Evolutionary conservation across 1,284 basidiomycete species (phyloP), one percentile per base, ranked within the genome.

Genomic region (Apiotrichum montevideense): DNA sequence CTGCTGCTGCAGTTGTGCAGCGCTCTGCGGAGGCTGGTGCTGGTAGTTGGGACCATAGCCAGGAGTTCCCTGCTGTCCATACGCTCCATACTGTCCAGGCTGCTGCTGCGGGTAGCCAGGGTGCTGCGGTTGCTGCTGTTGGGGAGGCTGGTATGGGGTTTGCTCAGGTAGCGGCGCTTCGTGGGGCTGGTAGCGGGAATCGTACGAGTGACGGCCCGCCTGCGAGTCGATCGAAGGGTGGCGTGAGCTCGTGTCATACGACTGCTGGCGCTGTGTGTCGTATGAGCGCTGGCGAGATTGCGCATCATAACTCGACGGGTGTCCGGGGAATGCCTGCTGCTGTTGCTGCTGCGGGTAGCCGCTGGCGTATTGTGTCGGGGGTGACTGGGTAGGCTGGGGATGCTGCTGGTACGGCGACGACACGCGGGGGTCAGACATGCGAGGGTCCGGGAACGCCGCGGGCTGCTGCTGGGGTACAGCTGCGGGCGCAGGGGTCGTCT

Each of bases 11-110:
- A 52, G 48, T 21, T 21, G 21, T 21, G 21, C 21, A 21, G 21
- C 21, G 35, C 58, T 63, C 69, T 46, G 55, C 3, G 71, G 73
- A 45, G 73, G 71, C 51, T 72, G 74, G 58, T 72, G 70, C 58
- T 71, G 74, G 43, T 58, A 56, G 35, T 54, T 8, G 50, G 21
- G 9, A n/a, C 5, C 5, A 32, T 46, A 40, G 35, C 44, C 34
- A 7, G 44, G 15, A 2, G 45, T 41, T 13, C 39, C 40, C 39
- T 40, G 37, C 35, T 47, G 55, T 32, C 14, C 33, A 32, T 53
- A 40, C 37, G 53, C 52, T 9, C 34, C 32, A 11, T 40, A 49
- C 34, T 57, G 53, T 15, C 29, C 41, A 13, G 55, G 51, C 54
- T 39, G 63, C 51, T 46, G 61, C 45, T 56, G 52, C 21, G 39